These are phyloP conservation scores for Thalassiosira mediterranea DNA, from an alignment of 352 stramenopile genomes.

Conservation along the genomic window DNA sequence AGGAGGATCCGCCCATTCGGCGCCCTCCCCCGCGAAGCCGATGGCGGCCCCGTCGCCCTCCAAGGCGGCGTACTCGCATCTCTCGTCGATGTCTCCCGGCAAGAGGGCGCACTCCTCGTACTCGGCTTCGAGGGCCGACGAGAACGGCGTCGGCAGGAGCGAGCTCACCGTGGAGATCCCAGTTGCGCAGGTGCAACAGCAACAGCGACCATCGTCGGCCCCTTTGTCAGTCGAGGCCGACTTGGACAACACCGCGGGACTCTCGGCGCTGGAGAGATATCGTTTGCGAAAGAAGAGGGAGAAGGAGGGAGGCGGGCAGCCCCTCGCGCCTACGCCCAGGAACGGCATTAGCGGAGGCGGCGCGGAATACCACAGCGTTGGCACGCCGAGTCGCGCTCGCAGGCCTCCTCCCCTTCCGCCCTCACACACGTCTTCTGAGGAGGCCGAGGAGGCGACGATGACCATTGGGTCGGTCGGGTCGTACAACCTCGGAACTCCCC, in stretches of 20 bases:
- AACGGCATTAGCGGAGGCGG: conserved; percentile 4
- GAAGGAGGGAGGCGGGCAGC: conserved; percentile 1
- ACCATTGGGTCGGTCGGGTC: not conserved
- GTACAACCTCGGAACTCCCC: conserved; percentile 2
- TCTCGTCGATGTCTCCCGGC: not conserved
- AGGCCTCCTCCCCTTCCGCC: conserved; percentile 4
- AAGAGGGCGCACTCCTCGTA: not conserved
- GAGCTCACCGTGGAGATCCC: not conserved
- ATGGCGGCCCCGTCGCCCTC: not conserved
- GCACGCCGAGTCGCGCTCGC: not conserved
- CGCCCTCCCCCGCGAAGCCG: not conserved
- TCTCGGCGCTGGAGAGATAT: conserved; percentile 37
- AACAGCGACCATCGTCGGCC: conserved; percentile 7
- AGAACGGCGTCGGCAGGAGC: not conserved
- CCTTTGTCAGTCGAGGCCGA: conserved; percentile 9
- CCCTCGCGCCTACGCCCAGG: not conserved
- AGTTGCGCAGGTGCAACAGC: not conserved
- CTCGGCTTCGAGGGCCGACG: conserved; percentile 1
- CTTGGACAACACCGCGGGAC: conserved; percentile 12
- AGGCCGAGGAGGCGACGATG: conserved; percentile 20
- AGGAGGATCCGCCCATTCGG: not conserved
- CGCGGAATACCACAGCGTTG: not conserved
- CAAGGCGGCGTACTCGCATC: not conserved
- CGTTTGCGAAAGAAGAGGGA: conserved; percentile 24
- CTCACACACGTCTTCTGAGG: conserved; percentile 6